Conservation (phyloP, 306 rosid species). For the Oxytropis ochrocephala region DNA sequence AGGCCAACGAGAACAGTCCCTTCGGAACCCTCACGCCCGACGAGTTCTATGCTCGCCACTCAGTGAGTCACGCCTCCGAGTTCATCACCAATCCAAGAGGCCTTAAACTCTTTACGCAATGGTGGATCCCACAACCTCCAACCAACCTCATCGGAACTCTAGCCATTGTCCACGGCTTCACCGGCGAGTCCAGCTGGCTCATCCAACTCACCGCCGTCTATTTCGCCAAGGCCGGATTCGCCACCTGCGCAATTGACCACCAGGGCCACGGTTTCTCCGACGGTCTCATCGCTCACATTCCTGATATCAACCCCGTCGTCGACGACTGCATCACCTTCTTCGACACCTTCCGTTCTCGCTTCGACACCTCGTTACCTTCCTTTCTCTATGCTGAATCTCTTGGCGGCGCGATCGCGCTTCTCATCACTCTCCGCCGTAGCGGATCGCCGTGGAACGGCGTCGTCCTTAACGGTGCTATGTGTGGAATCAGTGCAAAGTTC, state of each 20-base stretch:
- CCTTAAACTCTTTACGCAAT: conserved; percentile 79
- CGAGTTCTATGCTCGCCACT: conserved; percentile 78
- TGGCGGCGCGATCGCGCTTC: conserved; percentile 87
- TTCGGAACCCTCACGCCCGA: conserved; percentile 58
- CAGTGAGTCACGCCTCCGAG: conserved; percentile 65
- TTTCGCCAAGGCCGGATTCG: conserved; percentile 75
- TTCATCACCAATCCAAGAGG: conserved; percentile 66
- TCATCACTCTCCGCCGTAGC: conserved; percentile 52
- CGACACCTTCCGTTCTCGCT: conserved; percentile 48
- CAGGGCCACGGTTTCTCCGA: conserved; percentile 99
- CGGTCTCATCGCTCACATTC: conserved; percentile 75
- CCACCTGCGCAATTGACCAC: conserved; percentile 88
- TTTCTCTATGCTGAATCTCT: conserved; percentile 89
- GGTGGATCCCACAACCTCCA: conserved; percentile 82
- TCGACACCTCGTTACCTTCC: conserved; percentile 51
- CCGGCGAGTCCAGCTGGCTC: conserved; percentile 95
- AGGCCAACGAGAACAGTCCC: conserved; percentile 69
- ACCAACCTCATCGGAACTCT: conserved; percentile 40
- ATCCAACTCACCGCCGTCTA: conserved; percentile 81
- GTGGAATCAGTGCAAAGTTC: conserved; percentile 88
- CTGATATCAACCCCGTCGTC: conserved; percentile 82
- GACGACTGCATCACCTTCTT: conserved; percentile 80
- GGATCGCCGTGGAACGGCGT: conserved; percentile 50
- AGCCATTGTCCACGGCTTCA: conserved; percentile 84
- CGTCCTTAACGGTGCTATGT: conserved; percentile 91